These are phyloP conservation scores for Fusarium sp. DNA, from an alignment of 2,329 filamentous ascomycete species.

Conservation along the genomic window DNA sequence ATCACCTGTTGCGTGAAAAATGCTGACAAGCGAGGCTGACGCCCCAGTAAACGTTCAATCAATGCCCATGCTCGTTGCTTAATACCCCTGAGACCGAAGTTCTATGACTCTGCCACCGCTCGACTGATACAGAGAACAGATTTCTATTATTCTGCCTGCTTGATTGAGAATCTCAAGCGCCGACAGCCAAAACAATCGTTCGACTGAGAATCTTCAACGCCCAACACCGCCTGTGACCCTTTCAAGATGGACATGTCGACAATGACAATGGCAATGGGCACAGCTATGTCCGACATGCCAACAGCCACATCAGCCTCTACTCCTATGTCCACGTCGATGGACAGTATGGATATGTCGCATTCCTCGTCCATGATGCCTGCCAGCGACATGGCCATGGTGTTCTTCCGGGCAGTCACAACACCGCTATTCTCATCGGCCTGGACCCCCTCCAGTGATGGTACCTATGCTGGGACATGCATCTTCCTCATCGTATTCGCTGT, in stretches of 20 bases:
- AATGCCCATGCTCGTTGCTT: background rate
- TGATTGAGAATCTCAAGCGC: no score
- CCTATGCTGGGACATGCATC: background rate
- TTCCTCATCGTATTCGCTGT: background rate
- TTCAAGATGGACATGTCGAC: background rate
- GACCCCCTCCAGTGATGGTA: background rate
- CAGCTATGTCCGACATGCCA: background rate
- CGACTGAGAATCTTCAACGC: no score
- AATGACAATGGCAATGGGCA: background rate
- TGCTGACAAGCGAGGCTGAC: background rate
- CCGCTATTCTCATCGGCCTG: background rate
- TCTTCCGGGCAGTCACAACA: background rate
- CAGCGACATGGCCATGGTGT: background rate
- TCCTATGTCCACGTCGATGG: background rate
- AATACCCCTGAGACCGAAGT: background rate
- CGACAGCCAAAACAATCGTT: background rate
- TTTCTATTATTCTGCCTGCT: no score
- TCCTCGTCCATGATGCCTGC: background rate
- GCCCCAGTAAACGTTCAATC: background rate
- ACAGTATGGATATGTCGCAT: background rate
- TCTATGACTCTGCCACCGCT: background rate
- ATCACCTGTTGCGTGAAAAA: background rate
- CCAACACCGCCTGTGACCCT: background rate
- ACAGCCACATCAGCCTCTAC: background rate
- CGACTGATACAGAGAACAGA: no score